Base-by-base conservation (phyloP, 305 asterid genomes). In the Fraxinus angustifolia region DNA sequence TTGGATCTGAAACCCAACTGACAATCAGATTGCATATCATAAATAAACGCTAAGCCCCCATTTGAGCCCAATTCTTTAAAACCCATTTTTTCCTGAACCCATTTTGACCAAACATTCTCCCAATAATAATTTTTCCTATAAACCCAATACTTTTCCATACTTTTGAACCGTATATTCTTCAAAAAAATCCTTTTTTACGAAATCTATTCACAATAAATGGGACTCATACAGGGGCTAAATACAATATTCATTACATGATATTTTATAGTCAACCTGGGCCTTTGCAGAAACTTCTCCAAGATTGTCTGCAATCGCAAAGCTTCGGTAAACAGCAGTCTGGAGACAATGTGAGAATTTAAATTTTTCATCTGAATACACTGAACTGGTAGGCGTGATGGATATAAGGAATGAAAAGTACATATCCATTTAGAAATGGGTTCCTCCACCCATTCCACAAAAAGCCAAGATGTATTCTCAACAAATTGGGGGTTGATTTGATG, bases 221-320 rank as follows among this genome's bases (percentile, higher is more conserved):
- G 60, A 17, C 21, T 50, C 60, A 50, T 16, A 50, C 2, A 16
- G 60, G 21, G 60, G 60, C 53, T 16, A 26, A 56, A 48, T 48
- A 60, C n/a, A 76, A 16, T 50, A 23, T 75, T 62, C 65, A 16
- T 30, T 36, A 79, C 28, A 10, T 56, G 45, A 58, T 58, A 75
- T 60, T 62, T 26, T 30, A 50, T 17, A 73, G 48, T 1, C 31
- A 73, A 93, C 99, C 96, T 94, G 99, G 83, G 93, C 87, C 82
- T 94, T 96, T 68, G 97, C 98, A 78, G 99, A 96, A 84, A 96
- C 89, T 88, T 94, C 98, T 73, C 98, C 97, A 80, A 96, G 91
- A 88, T 94, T 96, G 86, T 94, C 98, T 3, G 93, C 84, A 48
- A 90, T 85, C 42, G 99, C 97, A 88, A 96, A 96, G 90, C 98